phyloP scores from a whole-genome alignment of 495 filamentous ascomycete species.

The Neurospora sp. region DNA sequence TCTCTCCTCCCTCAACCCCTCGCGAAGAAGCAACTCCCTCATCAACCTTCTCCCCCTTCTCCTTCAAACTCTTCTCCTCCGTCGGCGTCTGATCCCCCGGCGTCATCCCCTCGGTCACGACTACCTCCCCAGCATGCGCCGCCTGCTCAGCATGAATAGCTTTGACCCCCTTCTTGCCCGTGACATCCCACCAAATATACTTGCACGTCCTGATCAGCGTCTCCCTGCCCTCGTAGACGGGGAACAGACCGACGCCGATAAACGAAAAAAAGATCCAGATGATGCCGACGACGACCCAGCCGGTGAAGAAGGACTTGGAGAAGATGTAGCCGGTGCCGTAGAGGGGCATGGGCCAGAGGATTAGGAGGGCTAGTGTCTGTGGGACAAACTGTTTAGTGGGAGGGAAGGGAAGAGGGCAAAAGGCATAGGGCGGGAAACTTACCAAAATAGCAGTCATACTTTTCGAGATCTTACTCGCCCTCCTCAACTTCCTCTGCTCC shows the following conservation, averaged over 20 bases:
- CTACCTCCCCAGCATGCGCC: neutral
- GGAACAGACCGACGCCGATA: conserved; percentile 68
- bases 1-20: no score
- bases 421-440: no score
- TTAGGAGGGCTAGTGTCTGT: conserved; percentile 60
- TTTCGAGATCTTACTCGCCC: conserved; percentile 70
- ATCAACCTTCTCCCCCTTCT: neutral
- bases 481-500: conserved; percentile 58
- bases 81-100: neutral
- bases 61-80: neutral
- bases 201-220: conserved; percentile 56
- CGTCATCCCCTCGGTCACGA: neutral
- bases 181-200: conserved; percentile 58
- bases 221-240: conserved; percentile 67
- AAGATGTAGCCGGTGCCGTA: conserved; percentile 84
- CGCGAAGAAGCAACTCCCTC: no score
- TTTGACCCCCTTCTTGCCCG: conserved; percentile 44
- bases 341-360: conserved; percentile 94
- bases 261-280: conserved; percentile 76
- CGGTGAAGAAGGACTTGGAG: conserved; percentile 83
- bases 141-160: conserved; percentile 25
- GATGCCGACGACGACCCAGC: conserved; percentile 80
- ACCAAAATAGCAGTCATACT: conserved; percentile 59
- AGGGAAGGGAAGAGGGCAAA: no score
- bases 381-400: no score